Evolutionary conservation across 2,329 filamentous ascomycete species (phyloP).

Genomic region (Trichoderma simmonsii): DNA sequence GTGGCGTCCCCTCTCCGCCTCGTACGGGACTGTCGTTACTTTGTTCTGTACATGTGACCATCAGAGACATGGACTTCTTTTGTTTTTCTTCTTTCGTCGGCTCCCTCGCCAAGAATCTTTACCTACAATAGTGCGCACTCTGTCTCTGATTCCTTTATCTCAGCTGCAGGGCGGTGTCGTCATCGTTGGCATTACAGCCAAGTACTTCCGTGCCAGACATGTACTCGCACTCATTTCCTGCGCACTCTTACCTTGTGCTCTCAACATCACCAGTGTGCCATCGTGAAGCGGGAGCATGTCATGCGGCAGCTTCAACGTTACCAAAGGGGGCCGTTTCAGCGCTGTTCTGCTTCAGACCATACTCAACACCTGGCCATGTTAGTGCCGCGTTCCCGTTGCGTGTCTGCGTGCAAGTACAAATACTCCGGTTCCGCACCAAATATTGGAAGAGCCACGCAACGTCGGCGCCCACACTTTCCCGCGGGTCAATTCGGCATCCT

Average conservation of each 20-base stretch:
- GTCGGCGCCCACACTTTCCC: neutral
- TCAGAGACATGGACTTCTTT: neutral
- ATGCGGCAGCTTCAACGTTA: neutral
- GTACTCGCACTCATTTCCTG: neutral
- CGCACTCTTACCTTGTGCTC: neutral
- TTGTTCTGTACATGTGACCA: neutral
- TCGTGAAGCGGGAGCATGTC: neutral
- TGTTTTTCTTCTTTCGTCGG: neutral
- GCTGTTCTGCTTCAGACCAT: neutral
- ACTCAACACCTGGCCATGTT: neutral
- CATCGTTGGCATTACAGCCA: neutral
- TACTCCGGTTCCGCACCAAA: neutral
- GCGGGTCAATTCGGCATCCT: neutral
- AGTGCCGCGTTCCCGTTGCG: neutral
- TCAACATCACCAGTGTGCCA: slow-evolving; percentile 1
- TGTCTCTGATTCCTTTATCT: neutral
- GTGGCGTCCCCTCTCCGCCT: slow-evolving; percentile 3
- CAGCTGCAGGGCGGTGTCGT: neutral
- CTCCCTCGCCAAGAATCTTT: neutral
- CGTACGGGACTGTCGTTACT: neutral
- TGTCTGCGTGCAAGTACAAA: neutral
- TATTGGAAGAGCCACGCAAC: neutral
- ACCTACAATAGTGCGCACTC: neutral
- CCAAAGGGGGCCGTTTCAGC: slow-evolving; percentile 5
- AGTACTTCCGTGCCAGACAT: neutral